Base-by-base conservation (phyloP, 1,284 basidiomycete species). In the Apiotrichum mycotoxinovorans region DNA sequence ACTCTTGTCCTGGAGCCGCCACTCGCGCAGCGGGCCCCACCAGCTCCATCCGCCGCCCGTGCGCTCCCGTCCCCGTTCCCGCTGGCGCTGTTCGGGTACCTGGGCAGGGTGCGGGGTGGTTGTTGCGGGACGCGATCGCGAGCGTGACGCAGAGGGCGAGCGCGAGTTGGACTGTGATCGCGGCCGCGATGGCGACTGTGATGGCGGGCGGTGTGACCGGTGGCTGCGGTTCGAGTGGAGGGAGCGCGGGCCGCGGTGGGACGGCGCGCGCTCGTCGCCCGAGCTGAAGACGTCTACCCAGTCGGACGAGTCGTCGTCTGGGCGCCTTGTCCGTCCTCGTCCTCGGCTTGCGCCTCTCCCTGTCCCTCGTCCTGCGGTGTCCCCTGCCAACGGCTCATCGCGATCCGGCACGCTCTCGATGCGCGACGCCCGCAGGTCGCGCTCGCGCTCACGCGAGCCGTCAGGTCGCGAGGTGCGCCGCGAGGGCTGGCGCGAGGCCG, bases 11-110 rank as follows among this genome's bases (percentile, higher is more conserved):
- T 61, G 58, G 44, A 73, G 62, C 35, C 73, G 54, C 68, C 70
- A 75, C 34, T 77, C 69, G 34, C 64, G 68, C 42, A 77, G 54
- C 34, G 75, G 75, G 17, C 75, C 75, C 73, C 74, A 74, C 75
- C 75, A 77, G 52, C 66, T 69, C 72, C 72, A 73, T 0, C 66
- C 66, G 4, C 51, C 48, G 35, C 49, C 55, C 23, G 48, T n/a
- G 20, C 37, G 23, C 22, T 23, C 20, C 35, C 7, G 45, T 26
- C 3, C 27, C 14, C 12, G 14, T 8, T 12, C 25, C 8, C 22
- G 12, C 20, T n/a, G 10, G 23, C 23, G 42, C 23, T 7, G 25
- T 18, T n/a, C n/a, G n/a, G n/a, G n/a, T n/a, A n/a, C n/a, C n/a
- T n/a, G n/a, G n/a, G n/a, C n/a, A n/a, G n/a, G n/a, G n/a, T n/a